phyloP scores from a whole-genome alignment of 208 protist genomes.

The Endotrypanum monterogeii region DNA sequence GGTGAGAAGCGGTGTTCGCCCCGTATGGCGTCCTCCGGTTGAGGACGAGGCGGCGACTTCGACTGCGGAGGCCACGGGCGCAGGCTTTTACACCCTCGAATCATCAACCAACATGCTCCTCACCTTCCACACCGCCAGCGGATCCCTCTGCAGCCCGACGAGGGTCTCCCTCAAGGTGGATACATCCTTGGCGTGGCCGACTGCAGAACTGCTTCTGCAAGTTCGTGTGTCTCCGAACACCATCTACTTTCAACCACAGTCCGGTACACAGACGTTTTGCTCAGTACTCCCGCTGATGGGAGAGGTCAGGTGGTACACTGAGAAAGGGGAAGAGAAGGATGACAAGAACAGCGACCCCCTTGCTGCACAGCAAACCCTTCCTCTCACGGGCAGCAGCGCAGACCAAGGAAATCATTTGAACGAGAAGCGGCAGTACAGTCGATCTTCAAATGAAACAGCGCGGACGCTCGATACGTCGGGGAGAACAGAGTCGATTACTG shows the following conservation, averaged over 20 bases:
- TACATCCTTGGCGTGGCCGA: slow-evolving; percentile 15
- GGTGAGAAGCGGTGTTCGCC: background rate
- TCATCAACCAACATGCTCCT: slow-evolving; percentile 14
- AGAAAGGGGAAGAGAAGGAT: background rate
- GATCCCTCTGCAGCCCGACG: slow-evolving; percentile 14
- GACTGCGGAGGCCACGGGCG: background rate
- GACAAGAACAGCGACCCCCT: background rate
- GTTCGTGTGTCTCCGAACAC: slow-evolving; percentile 16
- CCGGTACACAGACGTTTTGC: background rate
- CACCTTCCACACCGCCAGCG: slow-evolving; percentile 15
- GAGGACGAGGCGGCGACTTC: too few species aligned
- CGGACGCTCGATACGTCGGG: background rate
- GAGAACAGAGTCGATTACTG: background rate
- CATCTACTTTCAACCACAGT: slow-evolving; percentile 8
- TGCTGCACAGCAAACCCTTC: background rate
- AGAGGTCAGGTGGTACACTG: background rate
- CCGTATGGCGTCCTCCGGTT: background rate
- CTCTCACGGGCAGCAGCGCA: background rate
- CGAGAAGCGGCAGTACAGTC: background rate
- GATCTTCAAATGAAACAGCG: background rate
- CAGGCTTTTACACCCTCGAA: slow-evolving; percentile 20
- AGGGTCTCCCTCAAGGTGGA: slow-evolving; percentile 15
- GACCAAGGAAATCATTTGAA: background rate
- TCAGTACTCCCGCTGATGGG: background rate
- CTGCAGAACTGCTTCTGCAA: slow-evolving; percentile 13